Percentiles rank a stretch among this genome's conserved stretches.
These are phyloP conservation scores for Curvularia verruculosa DNA, from an alignment of 2,329 filamentous ascomycete genomes.

Conservation along the genomic window DNA sequence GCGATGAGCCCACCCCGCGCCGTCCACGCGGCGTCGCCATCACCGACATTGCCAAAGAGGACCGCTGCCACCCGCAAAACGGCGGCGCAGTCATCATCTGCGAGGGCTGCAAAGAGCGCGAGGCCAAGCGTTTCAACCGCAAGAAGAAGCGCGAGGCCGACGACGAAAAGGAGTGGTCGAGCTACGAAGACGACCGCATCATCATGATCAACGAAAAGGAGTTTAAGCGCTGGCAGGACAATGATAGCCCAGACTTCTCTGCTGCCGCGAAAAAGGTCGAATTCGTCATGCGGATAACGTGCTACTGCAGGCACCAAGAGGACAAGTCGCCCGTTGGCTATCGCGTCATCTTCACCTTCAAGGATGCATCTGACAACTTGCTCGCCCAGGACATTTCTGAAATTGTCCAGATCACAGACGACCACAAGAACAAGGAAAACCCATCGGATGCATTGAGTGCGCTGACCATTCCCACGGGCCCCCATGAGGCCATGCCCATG, in stretches of 20 bases:
- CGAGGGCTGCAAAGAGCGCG: constrained; percentile 85
- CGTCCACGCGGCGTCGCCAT: constrained; percentile 49
- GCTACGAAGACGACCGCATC: constrained; percentile 55
- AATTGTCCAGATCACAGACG: constrained; percentile 97
- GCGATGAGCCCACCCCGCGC: constrained; percentile 48
- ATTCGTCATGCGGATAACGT: constrained; percentile 93
- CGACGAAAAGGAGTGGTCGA: constrained; percentile 81
- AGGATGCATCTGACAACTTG: constrained; percentile 76
- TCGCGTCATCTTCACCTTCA: constrained; percentile 91
- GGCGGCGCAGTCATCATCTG: constrained; percentile 96
- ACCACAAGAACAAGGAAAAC: constrained; percentile 74
- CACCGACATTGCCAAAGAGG: constrained; percentile 59
- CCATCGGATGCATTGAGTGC: constrained; percentile 29
- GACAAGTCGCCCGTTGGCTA: constrained; percentile 83
- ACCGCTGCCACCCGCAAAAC: constrained; percentile 76
- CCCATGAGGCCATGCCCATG: constrained; percentile 21
- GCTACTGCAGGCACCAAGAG: constrained; percentile 93
- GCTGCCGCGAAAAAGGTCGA: constrained; percentile 72
- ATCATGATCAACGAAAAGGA: constrained; percentile 49
- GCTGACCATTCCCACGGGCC: constrained; percentile 25
- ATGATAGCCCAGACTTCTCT: constrained; percentile 29
- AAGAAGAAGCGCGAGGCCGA: constrained; percentile 91
- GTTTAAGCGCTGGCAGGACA: constrained; percentile 45
- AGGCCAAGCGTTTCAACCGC: constrained; percentile 85
- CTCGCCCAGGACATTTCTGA: constrained; percentile 76